Evolutionary conservation across 2,329 filamentous ascomycete genomes (phyloP), one percentile per base, ranked within the genome.

Genomic region (Clonostachys solani): DNA sequence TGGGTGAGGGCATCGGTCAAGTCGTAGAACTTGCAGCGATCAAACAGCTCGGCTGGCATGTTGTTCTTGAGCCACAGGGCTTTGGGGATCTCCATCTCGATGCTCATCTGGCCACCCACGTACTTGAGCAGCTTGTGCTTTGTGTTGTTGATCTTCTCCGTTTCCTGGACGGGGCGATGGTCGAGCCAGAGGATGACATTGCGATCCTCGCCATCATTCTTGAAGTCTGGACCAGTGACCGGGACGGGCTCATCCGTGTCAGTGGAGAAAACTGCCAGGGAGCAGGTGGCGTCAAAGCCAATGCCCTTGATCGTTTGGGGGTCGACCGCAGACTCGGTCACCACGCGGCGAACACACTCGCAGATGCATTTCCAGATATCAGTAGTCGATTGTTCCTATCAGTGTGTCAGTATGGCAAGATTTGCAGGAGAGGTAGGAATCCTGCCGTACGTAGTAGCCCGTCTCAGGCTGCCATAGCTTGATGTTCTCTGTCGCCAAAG

Each of bases 41-140:
- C 84, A 60, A 97, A 99, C 15, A 94, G 75, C 59, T 96, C 89
- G 47, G 87, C 78, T 3, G 94, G 87, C 94, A 99, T 97, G 71
- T 97, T 82, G 69, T 96, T 96, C 79, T 97, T 97, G 62, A 99
- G 78, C 94, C 94, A 99, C 49, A 97, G 77, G 2, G 96, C 89
- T 72, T 99, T 99, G 53, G 94, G 94, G 47, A 99, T 95, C 67
- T 99, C 94, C 94, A 99, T 99, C 75, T 99, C 94, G 54, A 96
- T 92, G 64, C 90, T 96, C 94, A 99, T 99, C 65, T 87, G 92
- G 53, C 94, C 94, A 56, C 94, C 94, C 16, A 99, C 94, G 63
- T 99, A 99, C 60, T 91, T 87, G 49, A 99, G 81, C 46, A 99
- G 76, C 66, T 95, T 94, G 74, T 99, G 94, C 46, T 85, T 79